Evolutionary conservation across 306 rosid genomes (phyloP).

Genomic region (Lablab purpureus): DNA sequence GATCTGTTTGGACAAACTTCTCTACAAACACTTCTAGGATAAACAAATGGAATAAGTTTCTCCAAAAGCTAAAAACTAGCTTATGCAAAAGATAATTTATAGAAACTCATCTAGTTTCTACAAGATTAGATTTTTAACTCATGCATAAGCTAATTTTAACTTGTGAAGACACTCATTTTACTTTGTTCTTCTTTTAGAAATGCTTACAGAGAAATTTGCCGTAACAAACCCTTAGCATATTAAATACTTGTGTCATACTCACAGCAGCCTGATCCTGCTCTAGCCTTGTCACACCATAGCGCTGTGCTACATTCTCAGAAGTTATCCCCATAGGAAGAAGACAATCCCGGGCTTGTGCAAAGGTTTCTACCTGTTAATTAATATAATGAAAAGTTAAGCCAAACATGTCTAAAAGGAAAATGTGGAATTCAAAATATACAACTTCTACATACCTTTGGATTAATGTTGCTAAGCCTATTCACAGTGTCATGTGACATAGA

Average conservation of each 20-base stretch:
- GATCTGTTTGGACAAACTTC: too few relatives aligned
- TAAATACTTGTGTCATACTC: slow-evolving; percentile 50
- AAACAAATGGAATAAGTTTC: too few relatives aligned
- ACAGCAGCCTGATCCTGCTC: slow-evolving; percentile 97
- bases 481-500: slow-evolving; percentile 65
- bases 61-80: too few relatives aligned
- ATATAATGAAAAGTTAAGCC: slow-evolving; percentile 28
- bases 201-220: too few relatives aligned
- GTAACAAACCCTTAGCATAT: slow-evolving; percentile 4
- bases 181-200: too few relatives aligned
- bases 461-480: slow-evolving; percentile 38
- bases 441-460: slow-evolving; percentile 65
- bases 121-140: too few relatives aligned
- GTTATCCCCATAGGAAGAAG: slow-evolving; percentile 94
- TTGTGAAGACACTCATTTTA: too few relatives aligned
- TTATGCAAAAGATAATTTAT: too few relatives aligned
- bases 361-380: slow-evolving; percentile 56
- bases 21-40: too few relatives aligned
- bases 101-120: too few relatives aligned
- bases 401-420: slow-evolving; percentile 17
- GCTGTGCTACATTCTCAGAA: slow-evolving; percentile 88
- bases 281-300: slow-evolving; percentile 78
- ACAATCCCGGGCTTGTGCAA: slow-evolving; percentile 83
- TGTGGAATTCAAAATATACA: neutral
- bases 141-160: too few relatives aligned